Evolutionary conservation across 2,329 filamentous ascomycete species (phyloP).

Genomic region (Sclerotinia glacialis): DNA sequence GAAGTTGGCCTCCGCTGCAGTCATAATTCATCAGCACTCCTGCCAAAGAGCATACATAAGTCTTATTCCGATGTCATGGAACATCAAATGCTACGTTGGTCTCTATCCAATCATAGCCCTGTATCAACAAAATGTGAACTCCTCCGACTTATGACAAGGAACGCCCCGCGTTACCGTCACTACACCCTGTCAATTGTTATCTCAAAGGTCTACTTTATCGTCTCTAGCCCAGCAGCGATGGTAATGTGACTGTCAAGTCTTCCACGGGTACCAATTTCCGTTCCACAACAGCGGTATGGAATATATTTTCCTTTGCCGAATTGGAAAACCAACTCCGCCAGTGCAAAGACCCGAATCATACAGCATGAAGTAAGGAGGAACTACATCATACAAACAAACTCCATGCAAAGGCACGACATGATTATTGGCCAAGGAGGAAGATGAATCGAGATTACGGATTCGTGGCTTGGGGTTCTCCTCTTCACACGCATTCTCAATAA

Average conservation of each 20-base stretch:
- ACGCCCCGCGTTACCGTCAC: constrained; percentile 11
- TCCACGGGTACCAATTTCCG: constrained; percentile 4
- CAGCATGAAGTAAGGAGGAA: constrained; percentile 16
- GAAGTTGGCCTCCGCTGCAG: neutral
- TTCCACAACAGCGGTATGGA: constrained; percentile 14
- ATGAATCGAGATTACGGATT: constrained; percentile 5
- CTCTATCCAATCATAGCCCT: neutral
- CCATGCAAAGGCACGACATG: constrained; percentile 10
- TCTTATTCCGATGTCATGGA: constrained; percentile 13
- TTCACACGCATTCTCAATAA: neutral
- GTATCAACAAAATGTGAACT: neutral
- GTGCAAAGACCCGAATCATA: constrained; percentile 17
- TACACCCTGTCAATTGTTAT: constrained; percentile 5
- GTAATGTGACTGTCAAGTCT: constrained; percentile 18
- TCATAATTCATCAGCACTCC: constrained; percentile 2
- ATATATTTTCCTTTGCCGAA: constrained; percentile 17
- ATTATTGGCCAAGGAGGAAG: constrained; percentile 10
- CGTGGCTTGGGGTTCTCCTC: neutral
- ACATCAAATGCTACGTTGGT: neutral
- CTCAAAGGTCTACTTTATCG: neutral
- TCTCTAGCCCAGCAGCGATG: neutral
- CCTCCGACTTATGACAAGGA: neutral
- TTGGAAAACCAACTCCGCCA: constrained; percentile 8
- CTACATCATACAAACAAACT: constrained; percentile 14
- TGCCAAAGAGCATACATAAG: neutral